Percentiles rank a stretch among this genome's conserved stretches.
Conservation (phyloP, 192 early-diverging fungal genomes). For the Linnemannia schmuckeri region DNA sequence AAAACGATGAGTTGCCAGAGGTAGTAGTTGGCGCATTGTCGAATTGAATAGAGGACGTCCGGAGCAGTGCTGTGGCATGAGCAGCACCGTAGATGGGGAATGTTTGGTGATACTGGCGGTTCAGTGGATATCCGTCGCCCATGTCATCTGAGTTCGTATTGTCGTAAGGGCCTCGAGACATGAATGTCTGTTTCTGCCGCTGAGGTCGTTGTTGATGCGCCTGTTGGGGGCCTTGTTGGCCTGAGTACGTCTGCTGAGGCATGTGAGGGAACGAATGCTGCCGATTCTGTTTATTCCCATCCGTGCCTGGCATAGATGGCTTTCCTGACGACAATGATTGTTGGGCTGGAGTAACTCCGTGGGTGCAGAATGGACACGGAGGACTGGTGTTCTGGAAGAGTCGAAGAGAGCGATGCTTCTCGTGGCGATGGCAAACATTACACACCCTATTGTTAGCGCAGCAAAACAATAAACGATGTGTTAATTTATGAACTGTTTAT, state of each 20-base stretch:
- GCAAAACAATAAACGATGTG: neutral
- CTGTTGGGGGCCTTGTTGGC: slow-evolving; percentile 9
- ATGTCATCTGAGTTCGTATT: neutral
- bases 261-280: slow-evolving; percentile 3
- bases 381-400: slow-evolving; percentile 29
- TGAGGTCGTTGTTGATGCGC: slow-evolving; percentile 12
- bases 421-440: slow-evolving; percentile 39
- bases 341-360: slow-evolving; percentile 8
- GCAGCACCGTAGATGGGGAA: neutral
- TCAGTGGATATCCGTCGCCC: slow-evolving; percentile 7
- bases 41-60: neutral
- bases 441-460: slow-evolving; percentile 20
- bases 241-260: neutral
- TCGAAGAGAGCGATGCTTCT: slow-evolving; percentile 31
- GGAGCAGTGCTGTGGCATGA: neutral
- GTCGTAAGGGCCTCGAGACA: neutral
- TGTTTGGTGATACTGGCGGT: slow-evolving; percentile 10
- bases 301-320: neutral
- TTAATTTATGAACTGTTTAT: neutral
- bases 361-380: slow-evolving; percentile 30
- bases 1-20: neutral
- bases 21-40: neutral
- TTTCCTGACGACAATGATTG: neutral
- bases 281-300: slow-evolving; percentile 9
- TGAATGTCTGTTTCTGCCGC: neutral